Base-by-base conservation (phyloP, 1,139 yeast genomes). In the Saccharomyces hybrid region DNA sequence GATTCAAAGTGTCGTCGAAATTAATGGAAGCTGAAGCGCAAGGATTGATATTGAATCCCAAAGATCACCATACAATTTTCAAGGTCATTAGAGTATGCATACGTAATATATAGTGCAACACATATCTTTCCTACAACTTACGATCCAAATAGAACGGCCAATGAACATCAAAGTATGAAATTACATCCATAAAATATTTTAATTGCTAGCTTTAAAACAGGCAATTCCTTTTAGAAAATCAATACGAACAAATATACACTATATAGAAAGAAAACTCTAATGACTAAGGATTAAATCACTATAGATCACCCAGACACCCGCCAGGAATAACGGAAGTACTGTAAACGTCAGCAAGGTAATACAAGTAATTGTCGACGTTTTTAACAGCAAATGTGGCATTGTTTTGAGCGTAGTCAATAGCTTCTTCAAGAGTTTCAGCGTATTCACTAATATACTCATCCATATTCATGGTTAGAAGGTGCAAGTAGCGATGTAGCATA, bases 401-500 rank as follows among this genome's bases (percentile, higher is more conserved):
- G 28, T 58, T 55, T 48, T 61, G 58, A 7, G 70, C 69, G 29
- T 56, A 57, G 12, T 60, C 63, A 14, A 62, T 29, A 2, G 60
- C 29, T 21, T 68, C 71, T 5, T 65, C 65, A n/a, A 62, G 51
- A 2, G 59, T 63, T 50, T 67, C 71, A 34, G 63, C 64, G 52
- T 63, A 70, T 53, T 70, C 72, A 29, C 59, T 70, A 48, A 64
- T 50, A 41, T 57, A 60, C 16, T 21, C 42, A 21, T 61, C 56
- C n/a, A 41, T 21, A 44, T 56, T 60, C 57, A 69, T 60, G 14
- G 59, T 60, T 27, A 67, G 55, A 7, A 56, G 54, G 44, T 67
- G 68, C 28, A 70, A 62, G 51, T 66, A 58, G 56, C 73, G 66
- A 53, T 68, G 72, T 28, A 69, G 47, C 19, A 69, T 49, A 55